phyloP scores from a whole-genome alignment of 345 rosid species.

The Pugionium cornutum region DNA sequence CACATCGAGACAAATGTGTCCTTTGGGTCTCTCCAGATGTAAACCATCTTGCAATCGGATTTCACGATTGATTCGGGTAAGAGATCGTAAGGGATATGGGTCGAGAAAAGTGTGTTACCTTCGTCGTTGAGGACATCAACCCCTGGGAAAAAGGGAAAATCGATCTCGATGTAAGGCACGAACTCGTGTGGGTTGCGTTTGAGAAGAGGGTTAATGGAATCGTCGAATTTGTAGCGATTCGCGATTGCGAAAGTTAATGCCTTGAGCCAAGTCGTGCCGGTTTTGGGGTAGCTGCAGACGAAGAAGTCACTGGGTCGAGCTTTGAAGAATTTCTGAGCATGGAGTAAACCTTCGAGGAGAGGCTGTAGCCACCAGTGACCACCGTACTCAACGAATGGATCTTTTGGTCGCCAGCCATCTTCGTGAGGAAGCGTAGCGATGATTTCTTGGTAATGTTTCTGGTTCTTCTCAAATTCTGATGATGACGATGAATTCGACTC shows the following conservation, averaged over 20 bases:
- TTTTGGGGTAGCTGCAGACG: slow-evolving; percentile 44
- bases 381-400: slow-evolving; percentile 32
- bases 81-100: slow-evolving; percentile 38
- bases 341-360: slow-evolving; percentile 38
- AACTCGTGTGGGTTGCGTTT: slow-evolving; percentile 43
- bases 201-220: slow-evolving; percentile 32
- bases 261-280: slow-evolving; percentile 40
- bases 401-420: slow-evolving; percentile 37
- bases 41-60: slow-evolving; percentile 34
- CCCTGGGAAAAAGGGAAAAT: slow-evolving; percentile 36
- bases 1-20: slow-evolving; percentile 41
- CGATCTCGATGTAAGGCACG: slow-evolving; percentile 44
- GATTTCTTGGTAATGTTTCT: slow-evolving; percentile 36
- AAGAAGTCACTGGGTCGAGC: slow-evolving; percentile 36
- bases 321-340: slow-evolving; percentile 34
- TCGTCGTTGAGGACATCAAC: slow-evolving; percentile 36
- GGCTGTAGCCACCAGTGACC: slow-evolving; percentile 39
- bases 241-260: slow-evolving; percentile 39
- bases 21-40: slow-evolving; percentile 43
- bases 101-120: slow-evolving; percentile 39
- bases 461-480: slow-evolving; percentile 38
- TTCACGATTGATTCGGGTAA: slow-evolving; percentile 33
- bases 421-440: slow-evolving; percentile 33
- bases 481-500: slow-evolving; percentile 2
- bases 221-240: slow-evolving; percentile 32